Evolutionary conservation across 2,329 filamentous ascomycete genomes (phyloP).

Genomic region (Neopestalotiopsis rosae): DNA sequence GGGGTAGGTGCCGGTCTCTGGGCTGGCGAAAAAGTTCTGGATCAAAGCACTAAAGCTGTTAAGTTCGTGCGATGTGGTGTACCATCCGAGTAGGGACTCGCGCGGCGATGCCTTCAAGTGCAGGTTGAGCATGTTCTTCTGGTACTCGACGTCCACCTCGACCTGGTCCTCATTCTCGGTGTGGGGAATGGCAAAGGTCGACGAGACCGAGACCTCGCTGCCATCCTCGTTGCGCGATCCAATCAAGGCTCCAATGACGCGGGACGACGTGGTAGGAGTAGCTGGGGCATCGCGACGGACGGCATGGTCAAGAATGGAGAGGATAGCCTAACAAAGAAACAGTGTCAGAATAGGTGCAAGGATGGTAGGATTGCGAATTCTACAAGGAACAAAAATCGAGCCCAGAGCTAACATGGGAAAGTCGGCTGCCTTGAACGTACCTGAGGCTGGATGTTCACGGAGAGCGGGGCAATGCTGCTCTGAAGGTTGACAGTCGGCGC

Average conservation of each 20-base stretch:
- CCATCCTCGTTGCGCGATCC: slow-evolving; percentile 95
- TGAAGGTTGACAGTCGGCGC: slow-evolving; percentile 83
- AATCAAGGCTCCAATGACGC: slow-evolving; percentile 95
- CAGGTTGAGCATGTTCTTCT: slow-evolving; percentile 97
- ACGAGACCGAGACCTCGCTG: slow-evolving; percentile 93
- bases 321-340: slow-evolving; percentile 56
- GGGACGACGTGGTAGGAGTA: slow-evolving; percentile 75
- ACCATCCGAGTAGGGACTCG: slow-evolving; percentile 96
- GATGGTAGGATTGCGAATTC: background rate
- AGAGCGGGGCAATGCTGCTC: slow-evolving; percentile 87
- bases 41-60: slow-evolving; percentile 99
- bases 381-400: background rate
- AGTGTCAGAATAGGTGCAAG: background rate
- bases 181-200: slow-evolving; percentile 97
- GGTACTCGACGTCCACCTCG: slow-evolving; percentile 99
- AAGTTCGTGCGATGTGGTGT: slow-evolving; percentile 94
- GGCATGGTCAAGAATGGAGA: slow-evolving; percentile 91
- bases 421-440: slow-evolving; percentile 54
- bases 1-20: slow-evolving; percentile 95
- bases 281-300: slow-evolving; percentile 78
- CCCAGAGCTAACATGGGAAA: background rate
- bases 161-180: slow-evolving; percentile 99
- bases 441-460: slow-evolving; percentile 94
- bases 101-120: slow-evolving; percentile 93
- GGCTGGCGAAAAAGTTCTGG: slow-evolving; percentile 98